These are phyloP conservation scores for Cladochytrium replicatum DNA, from an alignment of 192 early-diverging fungal species.

Conservation along the genomic window DNA sequence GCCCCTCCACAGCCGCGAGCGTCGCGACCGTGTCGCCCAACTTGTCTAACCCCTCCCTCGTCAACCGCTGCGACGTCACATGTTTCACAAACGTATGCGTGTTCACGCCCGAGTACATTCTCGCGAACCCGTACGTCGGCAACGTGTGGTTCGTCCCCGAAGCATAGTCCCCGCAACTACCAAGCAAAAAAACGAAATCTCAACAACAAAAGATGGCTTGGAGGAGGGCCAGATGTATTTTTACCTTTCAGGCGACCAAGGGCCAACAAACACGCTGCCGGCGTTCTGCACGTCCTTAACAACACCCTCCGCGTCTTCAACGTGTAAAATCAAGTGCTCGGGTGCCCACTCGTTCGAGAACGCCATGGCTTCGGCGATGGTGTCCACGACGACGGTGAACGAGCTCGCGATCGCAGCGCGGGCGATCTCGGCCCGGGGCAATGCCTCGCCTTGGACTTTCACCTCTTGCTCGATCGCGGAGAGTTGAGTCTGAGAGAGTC, in stretches of 20 bases:
- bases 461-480: slow-evolving; percentile 71
- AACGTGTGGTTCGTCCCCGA: slow-evolving; percentile 99
- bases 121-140: slow-evolving; percentile 96
- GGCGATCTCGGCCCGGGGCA: slow-evolving; percentile 86
- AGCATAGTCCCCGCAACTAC: slow-evolving; percentile 94
- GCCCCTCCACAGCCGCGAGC: slow-evolving; percentile 87
- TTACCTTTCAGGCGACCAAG: slow-evolving; percentile 88
- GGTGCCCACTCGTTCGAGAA: slow-evolving; percentile 97
- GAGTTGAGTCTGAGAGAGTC: slow-evolving; percentile 53
- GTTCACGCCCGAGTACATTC: slow-evolving; percentile 98
- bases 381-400: slow-evolving; percentile 62
- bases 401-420: slow-evolving; percentile 78
- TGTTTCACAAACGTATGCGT: slow-evolving; percentile 95
- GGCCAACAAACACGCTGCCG: slow-evolving; percentile 94
- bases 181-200: neutral
- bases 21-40: slow-evolving; percentile 85
- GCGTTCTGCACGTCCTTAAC: slow-evolving; percentile 72
- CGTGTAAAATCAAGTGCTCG: slow-evolving; percentile 95
- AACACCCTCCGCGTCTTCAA: slow-evolving; percentile 57
- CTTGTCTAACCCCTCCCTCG: slow-evolving; percentile 71
- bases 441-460: slow-evolving; percentile 63
- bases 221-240: neutral
- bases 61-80: slow-evolving; percentile 89
- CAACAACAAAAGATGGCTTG: neutral
- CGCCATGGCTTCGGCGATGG: slow-evolving; percentile 64